Evolutionary conservation across 352 stramenopile genomes (phyloP), one percentile per base, ranked within the genome.

Genomic region (Globisporangium carolinianum): DNA sequence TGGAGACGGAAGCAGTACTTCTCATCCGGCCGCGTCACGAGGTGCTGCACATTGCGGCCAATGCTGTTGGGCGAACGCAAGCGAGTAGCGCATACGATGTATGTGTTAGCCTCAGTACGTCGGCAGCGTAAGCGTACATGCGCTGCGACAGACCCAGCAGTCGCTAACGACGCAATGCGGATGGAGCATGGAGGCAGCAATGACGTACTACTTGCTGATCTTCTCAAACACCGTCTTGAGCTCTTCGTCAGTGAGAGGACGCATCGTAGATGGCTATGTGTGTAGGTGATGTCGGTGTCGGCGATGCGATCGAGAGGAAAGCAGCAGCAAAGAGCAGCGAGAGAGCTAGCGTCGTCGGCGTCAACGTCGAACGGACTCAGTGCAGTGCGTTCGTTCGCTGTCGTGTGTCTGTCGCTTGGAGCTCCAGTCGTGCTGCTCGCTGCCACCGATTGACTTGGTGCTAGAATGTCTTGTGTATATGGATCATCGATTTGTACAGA

Each of bases 221-320:
- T 99, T 99, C 65, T 98, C 91, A 73, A 99, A 99, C 41, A 99
- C 79, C 11, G 86, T 97, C 73, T 78, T 95, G 46, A 97, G 97
- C 79, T 99, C 97, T 68, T 99, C 97, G 83, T 99, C 96, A 53
- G 96, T 99, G 53, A 99, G 81, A 52, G 96, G 96, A 60, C 97
- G 86, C 97, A 99, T 99, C 53, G 60, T 43, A 42, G 52, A 32
- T 32, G 24, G 5, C 35, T 42, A 17, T 38, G 17, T 51, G 41
- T 47, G 38, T 55, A 32, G 24, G 24, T 32, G 24, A 32, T 32
- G 41, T 18, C 3, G n/a, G 15, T 51, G 53, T 36, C 12, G 12
- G 38, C 17, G 39, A 15, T 35, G 36, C 15, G n/a, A 49, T 14
- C 15, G 17, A 10, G 45, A 32, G 24, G 24, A 32, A 32, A 32